Evolutionary conservation across 2,329 filamentous ascomycete genomes (phyloP), one percentile per base, ranked within the genome.

Genomic region (Trichoderma harzianum): DNA sequence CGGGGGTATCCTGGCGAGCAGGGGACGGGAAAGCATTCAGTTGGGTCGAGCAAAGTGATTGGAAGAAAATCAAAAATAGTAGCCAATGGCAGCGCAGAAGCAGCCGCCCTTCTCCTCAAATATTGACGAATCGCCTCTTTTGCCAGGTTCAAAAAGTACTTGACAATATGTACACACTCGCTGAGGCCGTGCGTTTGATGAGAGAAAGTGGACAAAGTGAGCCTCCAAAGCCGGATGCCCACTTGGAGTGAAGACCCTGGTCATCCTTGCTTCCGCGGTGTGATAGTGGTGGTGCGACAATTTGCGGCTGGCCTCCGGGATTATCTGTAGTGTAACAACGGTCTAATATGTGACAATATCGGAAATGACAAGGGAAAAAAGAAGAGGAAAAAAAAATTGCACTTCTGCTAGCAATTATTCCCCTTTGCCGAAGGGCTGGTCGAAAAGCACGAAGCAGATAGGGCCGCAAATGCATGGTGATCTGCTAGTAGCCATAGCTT

Each of bases 231-330:
- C 43, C 36, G 58, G 34, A 24, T 55, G 60, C 60, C 68, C 68
- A 57, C 68, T 64, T 70, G 32, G 47, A 51, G 64, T 63, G 47
- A 58, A 14, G 60, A 34, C 39, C 58, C 51, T 55, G 43, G 21
- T 28, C 47, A 34, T 43, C 16, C 64, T 58, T 39, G 24, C 65
- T 60, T 60, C 39, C 68, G 57, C 68, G 68, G 47, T 70, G 68
- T 70, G 68, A 70, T 70, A 34, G 55, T 69, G 68, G 68, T 70
- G 68, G 68, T 70, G 68, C 60, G 61, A 64, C 61, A 70, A 70
- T 63, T 64, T 70, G 68, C 67, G 67, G 68, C 58, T 64, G 61
- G 68, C 60, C 62, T 64, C 67, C 67, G 67, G 57, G 30, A 62
- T 69, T 47, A 69, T 58, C 53, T 61, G 66, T 61, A 58, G 39